A percentile compares a stretch with the other conserved stretches of the same genome.
phyloP scores from a whole-genome alignment of 306 rosid genomes.

The Ceratonia siliqua region DNA sequence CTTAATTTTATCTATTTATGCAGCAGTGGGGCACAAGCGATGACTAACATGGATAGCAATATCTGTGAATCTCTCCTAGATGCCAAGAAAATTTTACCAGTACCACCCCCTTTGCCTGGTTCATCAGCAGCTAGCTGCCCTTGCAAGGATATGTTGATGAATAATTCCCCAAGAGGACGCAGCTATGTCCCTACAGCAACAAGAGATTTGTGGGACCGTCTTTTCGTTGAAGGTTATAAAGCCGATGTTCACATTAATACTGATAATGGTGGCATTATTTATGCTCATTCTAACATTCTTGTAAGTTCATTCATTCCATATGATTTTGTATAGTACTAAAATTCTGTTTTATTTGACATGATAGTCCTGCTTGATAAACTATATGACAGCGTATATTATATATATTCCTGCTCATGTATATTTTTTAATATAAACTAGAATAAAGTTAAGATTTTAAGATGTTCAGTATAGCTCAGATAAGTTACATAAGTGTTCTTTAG shows the following conservation, averaged over 20 bases:
- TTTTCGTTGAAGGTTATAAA: constrained; percentile 65
- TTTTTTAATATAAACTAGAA: background rate
- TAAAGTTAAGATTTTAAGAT: background rate
- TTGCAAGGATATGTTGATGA: constrained; percentile 22
- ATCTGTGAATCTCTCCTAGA: constrained; percentile 22
- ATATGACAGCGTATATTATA: background rate
- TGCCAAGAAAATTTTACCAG: constrained; percentile 41
- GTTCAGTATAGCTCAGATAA: background rate
- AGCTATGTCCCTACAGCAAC: constrained; percentile 48
- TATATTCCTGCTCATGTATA: background rate
- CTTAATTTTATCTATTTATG: constrained; percentile 23
- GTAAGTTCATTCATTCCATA: constrained; percentile 62
- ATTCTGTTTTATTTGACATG: constrained; percentile 35
- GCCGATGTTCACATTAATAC: constrained; percentile 80
- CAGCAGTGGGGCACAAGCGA: constrained; percentile 38
- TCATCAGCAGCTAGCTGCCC: constrained; percentile 28
- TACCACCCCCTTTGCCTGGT: constrained; percentile 60
- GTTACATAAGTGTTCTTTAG: background rate
- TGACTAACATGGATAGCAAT: constrained; percentile 35
- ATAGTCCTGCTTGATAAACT: constrained; percentile 34
- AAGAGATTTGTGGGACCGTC: constrained; percentile 69
- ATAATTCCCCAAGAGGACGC: constrained; percentile 37
- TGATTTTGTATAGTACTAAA: background rate
- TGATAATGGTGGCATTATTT: constrained; percentile 61
- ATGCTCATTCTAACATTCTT: constrained; percentile 76